Evolutionary conservation across 768 basidiomycete species (phyloP).

Genomic region (Rhodotorula toruloides): DNA sequence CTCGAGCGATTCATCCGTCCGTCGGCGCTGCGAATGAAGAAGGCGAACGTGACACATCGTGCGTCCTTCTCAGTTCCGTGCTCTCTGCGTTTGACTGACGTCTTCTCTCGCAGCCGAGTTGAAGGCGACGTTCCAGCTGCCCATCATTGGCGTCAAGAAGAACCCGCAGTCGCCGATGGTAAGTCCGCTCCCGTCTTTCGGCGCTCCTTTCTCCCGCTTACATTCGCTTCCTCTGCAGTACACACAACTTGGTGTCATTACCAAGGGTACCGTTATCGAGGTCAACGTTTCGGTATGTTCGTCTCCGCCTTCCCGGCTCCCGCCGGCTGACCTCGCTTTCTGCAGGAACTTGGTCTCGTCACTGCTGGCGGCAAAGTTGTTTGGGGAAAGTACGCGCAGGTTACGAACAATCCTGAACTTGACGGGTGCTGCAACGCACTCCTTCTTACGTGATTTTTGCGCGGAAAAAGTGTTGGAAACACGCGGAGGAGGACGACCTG

Average conservation of each 20-base stretch:
- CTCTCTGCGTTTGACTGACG: background rate
- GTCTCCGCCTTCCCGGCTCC: background rate
- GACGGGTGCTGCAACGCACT: background rate
- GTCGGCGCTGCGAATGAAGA: slow-evolving; percentile 95
- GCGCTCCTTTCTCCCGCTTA: slow-evolving; percentile 36
- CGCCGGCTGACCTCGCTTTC: slow-evolving; percentile 42
- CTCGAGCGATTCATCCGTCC: slow-evolving; percentile 97
- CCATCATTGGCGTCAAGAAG: slow-evolving; percentile 97
- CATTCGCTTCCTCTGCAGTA: slow-evolving; percentile 48
- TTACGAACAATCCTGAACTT: slow-evolving; percentile 80
- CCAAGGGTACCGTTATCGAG: slow-evolving; percentile 96
- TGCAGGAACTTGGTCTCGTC: slow-evolving; percentile 85
- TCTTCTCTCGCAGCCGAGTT: slow-evolving; percentile 64
- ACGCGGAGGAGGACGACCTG: no score
- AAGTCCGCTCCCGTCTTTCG: slow-evolving; percentile 31
- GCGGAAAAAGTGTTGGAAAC: background rate
- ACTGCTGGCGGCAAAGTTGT: slow-evolving; percentile 84
- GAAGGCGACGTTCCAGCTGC: slow-evolving; percentile 97
- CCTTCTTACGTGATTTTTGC: background rate
- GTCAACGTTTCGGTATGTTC: slow-evolving; percentile 57
- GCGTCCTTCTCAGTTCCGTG: slow-evolving; percentile 44
- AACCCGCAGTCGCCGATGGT: slow-evolving; percentile 95
- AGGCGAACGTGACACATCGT: slow-evolving; percentile 99
- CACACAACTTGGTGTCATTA: slow-evolving; percentile 90
- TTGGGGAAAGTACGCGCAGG: slow-evolving; percentile 67